These are phyloP conservation scores for Xylaria sp. DNA, from an alignment of 2,329 filamentous ascomycete species.

Conservation along the genomic window DNA sequence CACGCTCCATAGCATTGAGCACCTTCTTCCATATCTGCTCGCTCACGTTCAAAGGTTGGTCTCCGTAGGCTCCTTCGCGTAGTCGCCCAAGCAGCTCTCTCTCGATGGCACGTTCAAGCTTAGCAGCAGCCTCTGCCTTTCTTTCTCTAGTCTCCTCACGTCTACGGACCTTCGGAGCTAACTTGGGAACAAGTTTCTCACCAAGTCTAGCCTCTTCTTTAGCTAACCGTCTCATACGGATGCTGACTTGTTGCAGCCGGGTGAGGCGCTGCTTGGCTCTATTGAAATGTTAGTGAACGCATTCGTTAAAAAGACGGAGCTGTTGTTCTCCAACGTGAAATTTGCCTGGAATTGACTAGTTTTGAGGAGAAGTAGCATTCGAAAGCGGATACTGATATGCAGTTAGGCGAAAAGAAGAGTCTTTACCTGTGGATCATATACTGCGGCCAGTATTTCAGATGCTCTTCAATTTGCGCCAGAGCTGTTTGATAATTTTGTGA, in stretches of 20 bases:
- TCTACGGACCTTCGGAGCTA: slow-evolving; percentile 88
- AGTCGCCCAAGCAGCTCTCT: slow-evolving; percentile 91
- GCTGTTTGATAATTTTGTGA: slow-evolving; percentile 92
- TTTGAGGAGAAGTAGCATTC: too few species aligned
- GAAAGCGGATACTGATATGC: too few species aligned
- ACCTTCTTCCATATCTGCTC: slow-evolving; percentile 98
- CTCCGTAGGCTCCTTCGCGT: slow-evolving; percentile 92
- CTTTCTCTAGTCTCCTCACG: slow-evolving; percentile 80
- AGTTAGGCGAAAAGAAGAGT: not conserved
- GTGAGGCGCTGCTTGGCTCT: slow-evolving; percentile 81
- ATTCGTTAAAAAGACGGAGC: not conserved
- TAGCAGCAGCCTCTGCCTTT: slow-evolving; percentile 84
- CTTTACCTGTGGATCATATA: slow-evolving; percentile 60
- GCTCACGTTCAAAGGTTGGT: slow-evolving; percentile 93
- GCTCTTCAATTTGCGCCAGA: slow-evolving; percentile 85
- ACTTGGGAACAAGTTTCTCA: slow-evolving; percentile 85
- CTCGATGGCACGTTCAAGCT: slow-evolving; percentile 96
- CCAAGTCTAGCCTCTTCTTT: slow-evolving; percentile 91
- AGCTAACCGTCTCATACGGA: slow-evolving; percentile 80
- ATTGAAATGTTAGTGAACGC: slow-evolving; percentile 64
- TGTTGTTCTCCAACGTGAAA: not conserved
- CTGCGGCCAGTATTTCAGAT: slow-evolving; percentile 93
- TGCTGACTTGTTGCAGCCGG: slow-evolving; percentile 88
- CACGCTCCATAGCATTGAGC: slow-evolving; percentile 86
- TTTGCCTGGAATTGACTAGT: not conserved